Evolutionary conservation across 2,329 filamentous ascomycete genomes (phyloP), one percentile per base, ranked within the genome.

Genomic region (Hortaea sp.): DNA sequence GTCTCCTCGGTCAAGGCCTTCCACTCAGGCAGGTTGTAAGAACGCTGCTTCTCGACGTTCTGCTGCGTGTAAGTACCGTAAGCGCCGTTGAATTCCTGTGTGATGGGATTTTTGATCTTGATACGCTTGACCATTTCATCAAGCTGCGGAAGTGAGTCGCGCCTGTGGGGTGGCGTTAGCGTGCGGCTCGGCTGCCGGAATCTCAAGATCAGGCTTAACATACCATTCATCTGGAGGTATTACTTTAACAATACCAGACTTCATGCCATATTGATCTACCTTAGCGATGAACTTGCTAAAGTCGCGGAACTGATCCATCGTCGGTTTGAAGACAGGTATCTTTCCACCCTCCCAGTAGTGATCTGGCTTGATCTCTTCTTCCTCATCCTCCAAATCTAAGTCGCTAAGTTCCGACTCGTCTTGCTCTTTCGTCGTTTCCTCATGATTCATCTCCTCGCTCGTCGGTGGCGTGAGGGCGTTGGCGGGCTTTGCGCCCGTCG

Each of bases 11-110:
- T 95, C 35, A 97, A 75, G 46, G 86, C 79, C 56, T 88, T 87
- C 92, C 92, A 98, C 66, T 98, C 89, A 0, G 90, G 90, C 4
- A 98, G 74, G 57, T 95, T 98, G 71, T 98, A 98, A 10, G 88
- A 88, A 63, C 92, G 79, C 64, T 94, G 88, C 68, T 95, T 94
- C 60, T 97, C 82, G 49, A 98, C 89, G 63, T 98, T 98, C 61
- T 92, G 87, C 66, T 98, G 92, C 32, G 90, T 90, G 64, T 95
- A 98, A 47, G 87, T 94, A 47, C 92, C 94, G 62, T 90, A 88
- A 43, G 86, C 88, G 38, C 92, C 92, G 74, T 94, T 90, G 59
- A 98, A 98, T 60, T 98, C 92, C 66, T 98, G 92, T 62, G 88
- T 95, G 64, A 98, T 97, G 3, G 92, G 92, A 55, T 98, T 94